Base-by-base conservation (phyloP, 73 alveolate species). In the Paramecium primaurelia region DNA sequence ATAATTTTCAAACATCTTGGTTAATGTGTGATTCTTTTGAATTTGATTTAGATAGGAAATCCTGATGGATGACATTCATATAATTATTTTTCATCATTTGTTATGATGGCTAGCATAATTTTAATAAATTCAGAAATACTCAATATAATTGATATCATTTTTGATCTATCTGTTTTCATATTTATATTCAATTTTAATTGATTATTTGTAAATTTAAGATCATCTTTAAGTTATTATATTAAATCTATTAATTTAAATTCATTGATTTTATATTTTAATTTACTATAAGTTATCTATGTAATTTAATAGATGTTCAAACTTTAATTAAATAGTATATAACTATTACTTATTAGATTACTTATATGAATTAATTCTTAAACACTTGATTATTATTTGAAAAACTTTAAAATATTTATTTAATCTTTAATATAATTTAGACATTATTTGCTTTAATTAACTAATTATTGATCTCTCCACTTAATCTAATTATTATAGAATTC, bases 61-160 rank as follows among this genome's bases (percentile, higher is more conserved):
- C 88, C 88, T 26, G n/a, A 22, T 14, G 88, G 88, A 75, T 75
- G 58, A 16, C 22, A 38, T 16, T 34, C 26, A 36, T 38, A 75
- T 1, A 75, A 26, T 75, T 34, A 34, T 34, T 36, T 38, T 10
- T 75, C 60, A 75, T 75, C 88, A 36, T 75, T 75, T 75, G 84
- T 25, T 64, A 32, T 2, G 28, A 75, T 38, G 10, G 88, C 36
- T 8, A 75, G 20, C 88, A 75, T 75, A 11, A 75, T 36, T 12
- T 25, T 75, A 9, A 75, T 75, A 42, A 75, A 75, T 75, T 75
- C 88, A 34, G 60, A 75, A 34, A 75, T 42, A 37, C 88, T 75
- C 22, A 75, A 75, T 18, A 75, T 75, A 34, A 75, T 75, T 9
- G 88, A 75, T 14, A 75, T 75, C 47, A 75, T 22, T 37, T 75